phyloP scores from a whole-genome alignment of 805 yeast species.

The Debaryomyces maramus region DNA sequence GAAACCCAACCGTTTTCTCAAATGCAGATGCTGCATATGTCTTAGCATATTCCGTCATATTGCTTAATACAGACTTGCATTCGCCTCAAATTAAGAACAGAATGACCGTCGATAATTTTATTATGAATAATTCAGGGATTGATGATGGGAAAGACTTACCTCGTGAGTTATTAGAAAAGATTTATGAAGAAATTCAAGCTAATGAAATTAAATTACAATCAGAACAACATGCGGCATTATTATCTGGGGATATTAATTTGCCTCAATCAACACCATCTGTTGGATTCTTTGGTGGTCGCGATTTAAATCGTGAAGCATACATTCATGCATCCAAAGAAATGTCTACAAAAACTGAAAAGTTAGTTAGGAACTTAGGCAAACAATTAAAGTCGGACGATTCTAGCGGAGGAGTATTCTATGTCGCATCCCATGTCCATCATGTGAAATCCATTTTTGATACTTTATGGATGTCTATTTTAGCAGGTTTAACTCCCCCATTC shows the following conservation, averaged over 20 bases:
- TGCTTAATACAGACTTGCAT: conserved; percentile 94
- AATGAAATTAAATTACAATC: conserved; percentile 90
- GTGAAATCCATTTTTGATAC: conserved; percentile 92
- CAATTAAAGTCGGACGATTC: conserved; percentile 40
- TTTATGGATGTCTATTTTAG: conserved; percentile 94
- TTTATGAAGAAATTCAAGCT: conserved; percentile 73
- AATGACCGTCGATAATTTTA: conserved; percentile 86
- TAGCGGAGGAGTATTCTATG: conserved; percentile 56
- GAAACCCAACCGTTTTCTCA: conserved; percentile 84
- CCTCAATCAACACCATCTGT: conserved; percentile 38
- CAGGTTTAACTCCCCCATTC: conserved; percentile 92
- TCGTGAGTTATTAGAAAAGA: conserved; percentile 62
- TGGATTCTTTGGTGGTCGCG: conserved; percentile 70
- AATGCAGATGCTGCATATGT: conserved; percentile 95
- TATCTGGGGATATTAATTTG: conserved; percentile 56
- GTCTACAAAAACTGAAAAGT: conserved; percentile 82
- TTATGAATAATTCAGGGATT: conserved; percentile 85
- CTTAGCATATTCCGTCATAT: conserved; percentile 84
- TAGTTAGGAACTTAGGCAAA: conserved; percentile 65
- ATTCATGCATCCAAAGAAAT: conserved; percentile 90
- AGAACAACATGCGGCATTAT: conserved; percentile 89
- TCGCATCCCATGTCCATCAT: conserved; percentile 85
- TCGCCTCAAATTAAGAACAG: conserved; percentile 80
- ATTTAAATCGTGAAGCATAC: conserved; percentile 76
- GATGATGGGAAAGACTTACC: conserved; percentile 89